A percentile compares a stretch with the other conserved stretches of the same genome.
phyloP scores from a whole-genome alignment of 306 rosid species.

The Ziziphus jujuba region DNA sequence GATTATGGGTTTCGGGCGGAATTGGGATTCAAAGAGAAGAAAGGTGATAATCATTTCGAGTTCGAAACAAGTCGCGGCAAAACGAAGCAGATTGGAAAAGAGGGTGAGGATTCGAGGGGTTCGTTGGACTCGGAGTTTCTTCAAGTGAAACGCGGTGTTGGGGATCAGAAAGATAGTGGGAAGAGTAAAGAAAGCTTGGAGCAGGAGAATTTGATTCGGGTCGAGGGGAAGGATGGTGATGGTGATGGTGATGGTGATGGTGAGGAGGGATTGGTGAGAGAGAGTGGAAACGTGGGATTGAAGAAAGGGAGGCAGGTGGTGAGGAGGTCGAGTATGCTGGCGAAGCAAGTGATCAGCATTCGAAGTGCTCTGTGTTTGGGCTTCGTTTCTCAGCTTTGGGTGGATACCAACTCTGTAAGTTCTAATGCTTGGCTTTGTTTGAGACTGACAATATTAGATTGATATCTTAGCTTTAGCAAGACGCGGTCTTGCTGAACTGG shows the following conservation, averaged over 20 bases:
- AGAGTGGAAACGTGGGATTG: conserved; percentile 39
- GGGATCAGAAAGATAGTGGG: conserved; percentile 14
- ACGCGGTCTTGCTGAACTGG: neutral
- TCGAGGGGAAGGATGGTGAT: conserved; percentile 30
- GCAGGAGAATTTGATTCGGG: conserved; percentile 39
- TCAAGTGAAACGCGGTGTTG: conserved; percentile 21
- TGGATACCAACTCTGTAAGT: conserved; percentile 69
- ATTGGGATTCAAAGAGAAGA: conserved; percentile 49
- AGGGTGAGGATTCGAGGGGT: conserved; percentile 12
- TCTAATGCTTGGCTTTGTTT: neutral
- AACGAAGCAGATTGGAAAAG: conserved; percentile 1
- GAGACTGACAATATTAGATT: neutral
- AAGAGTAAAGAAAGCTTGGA: conserved; percentile 18
- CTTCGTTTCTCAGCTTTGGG: conserved; percentile 94
- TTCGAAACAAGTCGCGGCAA: conserved; percentile 25
- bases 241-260: conserved; percentile 28
- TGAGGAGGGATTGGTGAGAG: conserved; percentile 36
- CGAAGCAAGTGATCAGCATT: conserved; percentile 81
- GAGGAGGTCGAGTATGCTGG: conserved; percentile 78
- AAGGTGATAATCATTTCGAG: conserved; percentile 24
- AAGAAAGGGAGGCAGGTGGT: conserved; percentile 58
- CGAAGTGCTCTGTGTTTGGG: conserved; percentile 81
- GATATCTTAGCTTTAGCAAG: neutral
- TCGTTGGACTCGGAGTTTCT: conserved; percentile 25
- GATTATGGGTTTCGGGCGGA: conserved; percentile 32